Evolutionary conservation across 345 rosid species (phyloP).

Genomic region (Brassica carinata): DNA sequence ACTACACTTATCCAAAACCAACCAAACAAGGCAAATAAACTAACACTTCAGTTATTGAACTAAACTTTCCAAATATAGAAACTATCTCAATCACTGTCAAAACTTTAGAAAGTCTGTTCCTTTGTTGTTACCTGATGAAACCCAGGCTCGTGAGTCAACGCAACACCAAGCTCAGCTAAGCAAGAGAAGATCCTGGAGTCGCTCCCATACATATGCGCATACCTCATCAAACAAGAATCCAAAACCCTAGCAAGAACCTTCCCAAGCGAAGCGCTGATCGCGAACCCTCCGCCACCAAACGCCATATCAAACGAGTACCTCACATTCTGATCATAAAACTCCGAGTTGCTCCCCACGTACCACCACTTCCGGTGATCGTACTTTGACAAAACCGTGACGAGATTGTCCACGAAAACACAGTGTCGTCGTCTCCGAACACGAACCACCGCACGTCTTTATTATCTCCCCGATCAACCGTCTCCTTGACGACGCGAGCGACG

Average conservation of each 20-base stretch:
- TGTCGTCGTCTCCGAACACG: conserved; percentile 93
- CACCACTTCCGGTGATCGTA: conserved; percentile 76
- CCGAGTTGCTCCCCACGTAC: conserved; percentile 83
- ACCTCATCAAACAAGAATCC: conserved; percentile 79
- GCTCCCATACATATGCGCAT: conserved; percentile 81
- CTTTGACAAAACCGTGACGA: conserved; percentile 68
- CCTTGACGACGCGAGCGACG: conserved; percentile 85
- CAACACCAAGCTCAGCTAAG: conserved; percentile 83
- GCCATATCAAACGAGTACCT: conserved; percentile 90
- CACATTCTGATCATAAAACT: conserved; percentile 74
- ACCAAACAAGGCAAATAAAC: neutral
- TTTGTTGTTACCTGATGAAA: conserved; percentile 83
- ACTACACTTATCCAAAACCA: conserved; percentile 8
- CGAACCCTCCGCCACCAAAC: conserved; percentile 93
- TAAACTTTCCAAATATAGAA: conserved; percentile 8
- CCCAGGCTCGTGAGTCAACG: conserved; percentile 82
- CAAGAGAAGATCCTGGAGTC: conserved; percentile 85
- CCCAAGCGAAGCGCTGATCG: conserved; percentile 66
- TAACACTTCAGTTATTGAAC: neutral
- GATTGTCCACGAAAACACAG: conserved; percentile 82
- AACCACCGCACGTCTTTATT: conserved; percentile 75
- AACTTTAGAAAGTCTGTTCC: neutral
- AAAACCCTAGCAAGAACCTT: conserved; percentile 62
- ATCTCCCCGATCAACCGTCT: conserved; percentile 61
- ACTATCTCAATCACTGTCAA: neutral